Evolutionary conservation across 1,284 basidiomycete species (phyloP), one percentile per base, ranked within the genome.

Genomic region (Clitocybe nebularis): DNA sequence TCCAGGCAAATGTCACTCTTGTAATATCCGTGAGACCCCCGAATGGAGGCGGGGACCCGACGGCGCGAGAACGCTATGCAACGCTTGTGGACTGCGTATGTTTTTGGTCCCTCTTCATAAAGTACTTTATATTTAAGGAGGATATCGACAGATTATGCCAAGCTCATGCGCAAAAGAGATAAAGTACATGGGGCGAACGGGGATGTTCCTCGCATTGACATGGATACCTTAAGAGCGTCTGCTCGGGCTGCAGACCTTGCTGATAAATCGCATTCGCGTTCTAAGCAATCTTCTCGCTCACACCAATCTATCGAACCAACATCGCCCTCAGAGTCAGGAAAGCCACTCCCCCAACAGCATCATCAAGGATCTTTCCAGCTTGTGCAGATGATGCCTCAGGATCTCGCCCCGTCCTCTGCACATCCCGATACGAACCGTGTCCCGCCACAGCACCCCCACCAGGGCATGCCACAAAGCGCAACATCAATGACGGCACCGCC

Each of bases 1-100:
- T 16, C 86, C 86, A 8, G 85, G 85, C 6, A 85, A 87, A 57
- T 89, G 86, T 54, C 84, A 88, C 61, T 87, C 86, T 20, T 89
- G 86, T 59, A 85, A 86, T 62, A 89, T 86, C 44, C 72, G 81
- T 45, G 87, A 89, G 60, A 89, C 85, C 3, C 85, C 85, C n/a
- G 85, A 89, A 59, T 89, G 85, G 85, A 64, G 85, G 39, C 75
- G 86, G 23, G 85, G 85, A 14, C 85, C 85, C 3, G 86, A 89
- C 55, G 85, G 85, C 4, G 84, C 86, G 13, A 66, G 85, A 53
- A 89, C 86, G 5, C 60, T 89, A 55, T 89, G 85, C 57, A 89
- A 89, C 58, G 86, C 86, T 34, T 89, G 86, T 62, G 86, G 86
- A 22, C 63, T 89, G 52, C 86, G 85, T 89, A 59, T 60, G 85